Evolutionary conservation across 2,329 filamentous ascomycete genomes (phyloP).

Genomic region (Penicillium italicum): DNA sequence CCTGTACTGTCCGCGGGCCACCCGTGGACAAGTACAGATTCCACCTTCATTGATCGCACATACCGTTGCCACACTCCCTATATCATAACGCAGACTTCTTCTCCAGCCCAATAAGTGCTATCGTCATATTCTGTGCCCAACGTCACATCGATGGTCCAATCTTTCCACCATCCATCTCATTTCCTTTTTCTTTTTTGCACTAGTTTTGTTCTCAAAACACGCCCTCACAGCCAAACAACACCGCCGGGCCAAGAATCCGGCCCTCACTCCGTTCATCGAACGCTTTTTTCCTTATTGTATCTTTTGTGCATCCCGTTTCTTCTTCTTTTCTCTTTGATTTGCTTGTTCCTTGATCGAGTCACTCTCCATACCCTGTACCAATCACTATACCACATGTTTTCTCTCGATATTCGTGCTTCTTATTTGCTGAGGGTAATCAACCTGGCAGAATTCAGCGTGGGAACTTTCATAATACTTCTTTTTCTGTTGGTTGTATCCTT

Average conservation of each 20-base stretch:
- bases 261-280: conserved; percentile 3
- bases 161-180: conserved; percentile 1
- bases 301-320: background rate
- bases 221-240: background rate
- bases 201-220: background rate
- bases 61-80: conserved; percentile 13
- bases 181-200: conserved; percentile 2
- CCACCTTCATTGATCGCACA: conserved; percentile 6
- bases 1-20: background rate
- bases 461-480: background rate
- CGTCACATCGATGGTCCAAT: background rate
- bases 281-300: conserved; percentile 1
- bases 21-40: background rate
- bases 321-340: background rate
- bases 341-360: background rate
- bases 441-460: conserved; percentile 10
- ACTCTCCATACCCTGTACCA: conserved; percentile 26
- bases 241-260: background rate
- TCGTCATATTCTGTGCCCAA: conserved; percentile 5
- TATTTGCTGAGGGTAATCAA: conserved; percentile 4
- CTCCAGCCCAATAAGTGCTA: conserved; percentile 3
- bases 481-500: background rate
- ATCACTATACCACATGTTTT: conserved; percentile 26
- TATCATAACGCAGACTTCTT: conserved; percentile 6
- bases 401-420: conserved; percentile 12